Evolutionary conservation across 805 yeast genomes (phyloP).

Genomic region (Kuraishia capsulata): DNA sequence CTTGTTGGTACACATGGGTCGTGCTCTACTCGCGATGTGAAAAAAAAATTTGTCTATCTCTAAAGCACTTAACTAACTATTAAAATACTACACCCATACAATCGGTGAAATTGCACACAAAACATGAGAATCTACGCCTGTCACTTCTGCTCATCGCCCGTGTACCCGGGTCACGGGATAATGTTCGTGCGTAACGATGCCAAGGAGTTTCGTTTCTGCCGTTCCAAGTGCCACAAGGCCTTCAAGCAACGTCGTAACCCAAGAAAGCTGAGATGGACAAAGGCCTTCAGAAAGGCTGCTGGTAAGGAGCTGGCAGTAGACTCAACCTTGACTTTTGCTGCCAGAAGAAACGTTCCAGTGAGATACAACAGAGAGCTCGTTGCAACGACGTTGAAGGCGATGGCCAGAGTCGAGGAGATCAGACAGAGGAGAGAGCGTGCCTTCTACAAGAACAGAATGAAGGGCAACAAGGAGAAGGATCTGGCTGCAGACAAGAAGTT

Average conservation of each 20-base stretch:
- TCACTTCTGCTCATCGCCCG: slow-evolving; percentile 97
- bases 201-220: slow-evolving; percentile 93
- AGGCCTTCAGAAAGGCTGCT: slow-evolving; percentile 97
- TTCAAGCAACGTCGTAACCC: slow-evolving; percentile 99
- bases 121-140: slow-evolving; percentile 81
- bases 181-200: slow-evolving; percentile 98
- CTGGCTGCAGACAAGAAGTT: slow-evolving; percentile 80
- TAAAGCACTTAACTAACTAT: too few species aligned
- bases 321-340: slow-evolving; percentile 90
- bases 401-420: slow-evolving; percentile 93
- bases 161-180: slow-evolving; percentile 90
- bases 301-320: slow-evolving; percentile 98
- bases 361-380: slow-evolving; percentile 96
- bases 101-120: too few species aligned
- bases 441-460: slow-evolving; percentile 99
- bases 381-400: slow-evolving; percentile 86
- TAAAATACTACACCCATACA: too few species aligned
- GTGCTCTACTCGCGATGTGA: too few species aligned
- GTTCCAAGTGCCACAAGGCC: slow-evolving; percentile 95
- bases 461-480: slow-evolving; percentile 86
- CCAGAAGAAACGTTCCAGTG: slow-evolving; percentile 96
- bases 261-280: slow-evolving; percentile 96
- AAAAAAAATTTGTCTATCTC: too few species aligned
- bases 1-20: too few species aligned
- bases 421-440: slow-evolving; percentile 96